phyloP scores from a whole-genome alignment of 2,329 filamentous ascomycete genomes.

The Ophiostoma perfectum region DNA sequence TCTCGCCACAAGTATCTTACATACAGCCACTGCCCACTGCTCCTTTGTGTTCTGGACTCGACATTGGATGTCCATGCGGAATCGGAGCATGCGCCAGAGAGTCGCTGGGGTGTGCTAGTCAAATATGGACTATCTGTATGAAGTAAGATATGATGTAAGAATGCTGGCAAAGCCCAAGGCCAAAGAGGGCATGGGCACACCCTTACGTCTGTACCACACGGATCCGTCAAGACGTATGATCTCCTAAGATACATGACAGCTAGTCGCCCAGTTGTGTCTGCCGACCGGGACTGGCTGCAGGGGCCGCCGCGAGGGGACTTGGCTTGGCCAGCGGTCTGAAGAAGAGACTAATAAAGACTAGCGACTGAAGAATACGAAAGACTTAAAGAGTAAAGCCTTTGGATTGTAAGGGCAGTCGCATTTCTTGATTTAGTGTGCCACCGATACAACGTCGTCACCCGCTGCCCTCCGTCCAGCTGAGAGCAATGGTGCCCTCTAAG shows the following conservation, averaged over 20 bases:
- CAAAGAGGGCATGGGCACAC: no score
- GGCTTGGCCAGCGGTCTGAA: neutral
- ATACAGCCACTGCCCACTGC: no score
- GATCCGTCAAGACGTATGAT: neutral
- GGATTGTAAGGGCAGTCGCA: no score
- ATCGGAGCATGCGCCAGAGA: conserved; percentile 4
- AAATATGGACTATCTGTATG: neutral
- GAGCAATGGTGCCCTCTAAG: no score
- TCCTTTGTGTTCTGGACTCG: neutral
- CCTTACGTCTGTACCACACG: neutral
- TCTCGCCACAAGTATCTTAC: neutral
- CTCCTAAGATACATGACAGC: neutral
- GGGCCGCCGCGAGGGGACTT: neutral
- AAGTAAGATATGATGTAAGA: neutral
- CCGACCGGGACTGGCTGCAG: conserved; percentile 4
- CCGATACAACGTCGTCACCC: no score
- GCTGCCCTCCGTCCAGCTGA: no score
- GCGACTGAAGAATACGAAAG: no score
- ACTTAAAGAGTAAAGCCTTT: no score
- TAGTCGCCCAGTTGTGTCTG: neutral
- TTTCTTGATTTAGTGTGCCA: no score
- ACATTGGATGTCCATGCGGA: conserved; percentile 3
- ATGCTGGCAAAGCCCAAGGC: no score
- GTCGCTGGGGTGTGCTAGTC: neutral
- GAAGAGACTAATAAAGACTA: neutral